phyloP scores from a whole-genome alignment of 2,329 filamentous ascomycete genomes.

The Microsporum canis region DNA sequence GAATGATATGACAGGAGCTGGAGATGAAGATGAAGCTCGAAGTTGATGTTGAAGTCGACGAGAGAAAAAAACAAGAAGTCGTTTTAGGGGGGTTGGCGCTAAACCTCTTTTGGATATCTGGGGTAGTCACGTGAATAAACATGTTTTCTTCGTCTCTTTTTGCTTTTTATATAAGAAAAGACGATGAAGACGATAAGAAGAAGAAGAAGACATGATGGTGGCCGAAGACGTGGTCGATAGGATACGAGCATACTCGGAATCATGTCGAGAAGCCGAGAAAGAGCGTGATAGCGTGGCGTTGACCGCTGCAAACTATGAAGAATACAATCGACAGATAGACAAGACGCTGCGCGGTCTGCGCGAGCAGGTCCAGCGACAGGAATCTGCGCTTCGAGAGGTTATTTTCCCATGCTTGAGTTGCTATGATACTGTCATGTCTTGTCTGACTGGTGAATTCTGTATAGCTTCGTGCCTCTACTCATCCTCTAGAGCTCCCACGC shows the following conservation, averaged over 20 bases:
- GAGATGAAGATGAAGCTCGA: conserved; percentile 6
- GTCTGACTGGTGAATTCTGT: conserved; percentile 6
- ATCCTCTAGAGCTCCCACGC: conserved; percentile 21
- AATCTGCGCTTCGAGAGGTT: conserved; percentile 38
- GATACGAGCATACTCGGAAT: conserved; percentile 22
- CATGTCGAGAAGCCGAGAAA: conserved; percentile 26
- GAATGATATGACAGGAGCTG: conserved; percentile 8
- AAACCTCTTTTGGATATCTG: conserved; percentile 4
- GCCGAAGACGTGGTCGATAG: conserved; percentile 10
- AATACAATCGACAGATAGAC: conserved; percentile 41
- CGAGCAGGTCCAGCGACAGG: conserved; percentile 37
- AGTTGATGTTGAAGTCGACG: conserved; percentile 7
- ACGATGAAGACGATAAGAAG: background rate
- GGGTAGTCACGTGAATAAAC: background rate
- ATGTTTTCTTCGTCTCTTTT: no score
- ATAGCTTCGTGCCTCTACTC: conserved; percentile 26
- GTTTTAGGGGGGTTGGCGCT: background rate
- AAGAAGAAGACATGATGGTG: conserved; percentile 5
- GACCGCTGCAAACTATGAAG: conserved; percentile 21
- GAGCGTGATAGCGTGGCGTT: conserved; percentile 22
- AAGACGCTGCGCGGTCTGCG: conserved; percentile 58
- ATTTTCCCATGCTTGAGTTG: conserved; percentile 6
- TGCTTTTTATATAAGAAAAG: background rate
- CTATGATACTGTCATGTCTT: conserved; percentile 8
- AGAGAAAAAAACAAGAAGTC: background rate